phyloP scores from a whole-genome alignment of 768 basidiomycete genomes.

The Tylopilus sp. region DNA sequence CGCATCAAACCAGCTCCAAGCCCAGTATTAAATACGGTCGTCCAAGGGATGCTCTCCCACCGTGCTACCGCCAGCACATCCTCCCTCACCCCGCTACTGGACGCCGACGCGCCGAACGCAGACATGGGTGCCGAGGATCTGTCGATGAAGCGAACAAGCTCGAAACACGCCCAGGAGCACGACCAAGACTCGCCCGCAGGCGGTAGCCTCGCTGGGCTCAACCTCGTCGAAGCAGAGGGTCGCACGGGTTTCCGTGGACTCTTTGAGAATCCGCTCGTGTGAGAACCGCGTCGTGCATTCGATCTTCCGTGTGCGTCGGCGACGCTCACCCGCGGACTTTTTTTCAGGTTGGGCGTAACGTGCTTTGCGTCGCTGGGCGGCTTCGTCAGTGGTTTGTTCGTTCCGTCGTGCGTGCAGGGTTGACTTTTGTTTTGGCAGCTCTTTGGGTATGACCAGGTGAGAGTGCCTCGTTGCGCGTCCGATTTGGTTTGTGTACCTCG shows the following conservation, averaged over 20 bases:
- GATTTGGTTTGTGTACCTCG: neutral
- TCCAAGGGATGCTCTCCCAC: neutral
- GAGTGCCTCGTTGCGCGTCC: neutral
- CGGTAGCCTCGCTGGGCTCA: conserved; percentile 6
- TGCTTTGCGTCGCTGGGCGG: conserved; percentile 32
- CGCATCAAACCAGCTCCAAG: neutral
- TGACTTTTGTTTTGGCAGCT: conserved; percentile 17
- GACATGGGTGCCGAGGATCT: conserved; percentile 11
- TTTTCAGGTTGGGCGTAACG: conserved; percentile 28
- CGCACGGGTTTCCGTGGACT: conserved; percentile 24
- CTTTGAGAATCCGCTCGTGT: conserved; percentile 30
- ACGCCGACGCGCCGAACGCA: neutral
- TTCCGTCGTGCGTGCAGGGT: neutral
- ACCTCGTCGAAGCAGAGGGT: conserved; percentile 19
- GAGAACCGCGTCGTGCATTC: conserved; percentile 4
- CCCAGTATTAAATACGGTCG: conserved; percentile 14
- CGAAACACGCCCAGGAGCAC: neutral
- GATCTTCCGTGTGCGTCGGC: neutral
- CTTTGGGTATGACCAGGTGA: conserved; percentile 32
- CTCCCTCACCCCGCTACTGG: conserved; percentile 10
- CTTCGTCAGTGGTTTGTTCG: conserved; percentile 21
- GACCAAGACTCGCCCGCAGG: neutral
- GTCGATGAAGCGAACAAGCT: neutral
- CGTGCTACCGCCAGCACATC: conserved; percentile 13
- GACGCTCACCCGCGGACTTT: neutral